phyloP scores from a whole-genome alignment of 805 yeast species.

The Candida sonorensis region DNA sequence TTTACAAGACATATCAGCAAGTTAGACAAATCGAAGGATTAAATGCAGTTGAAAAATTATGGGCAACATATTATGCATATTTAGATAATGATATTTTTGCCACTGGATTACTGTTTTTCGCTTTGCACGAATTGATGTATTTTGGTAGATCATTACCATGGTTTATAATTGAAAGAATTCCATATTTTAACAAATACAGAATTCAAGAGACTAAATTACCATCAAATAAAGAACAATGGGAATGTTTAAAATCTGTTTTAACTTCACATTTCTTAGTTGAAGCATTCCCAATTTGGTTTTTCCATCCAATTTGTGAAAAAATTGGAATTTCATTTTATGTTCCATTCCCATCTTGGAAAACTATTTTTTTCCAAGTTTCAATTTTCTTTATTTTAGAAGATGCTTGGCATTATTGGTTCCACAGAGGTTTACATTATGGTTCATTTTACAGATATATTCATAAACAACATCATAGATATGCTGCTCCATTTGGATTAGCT shows the following conservation, averaged over 20 bases:
- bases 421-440: constrained; percentile 84
- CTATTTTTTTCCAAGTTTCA: constrained; percentile 59
- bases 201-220: constrained; percentile 86
- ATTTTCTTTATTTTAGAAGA: constrained; percentile 85
- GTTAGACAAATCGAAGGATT: constrained; percentile 27
- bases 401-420: constrained; percentile 96
- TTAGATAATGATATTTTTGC: constrained; percentile 86
- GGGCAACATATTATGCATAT: constrained; percentile 88
- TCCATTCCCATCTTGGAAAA: constrained; percentile 71
- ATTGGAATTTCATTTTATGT: constrained; percentile 73
- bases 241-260: constrained; percentile 79
- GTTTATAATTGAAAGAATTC: constrained; percentile 79
- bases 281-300: constrained; percentile 94
- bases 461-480: constrained; percentile 96
- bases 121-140: constrained; percentile 81
- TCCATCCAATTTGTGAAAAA: constrained; percentile 84
- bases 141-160: constrained; percentile 92
- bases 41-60: constrained; percentile 54
- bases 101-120: constrained; percentile 80
- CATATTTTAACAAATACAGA: constrained; percentile 80
- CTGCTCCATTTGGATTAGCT: constrained; percentile 95
- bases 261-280: constrained; percentile 87
- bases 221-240: constrained; percentile 80
- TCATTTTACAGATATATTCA: constrained; percentile 87
- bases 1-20: constrained; percentile 17